Base-by-base conservation (phyloP, 1,284 basidiomycete genomes). In the Phylloboletellus chloephorus region DNA sequence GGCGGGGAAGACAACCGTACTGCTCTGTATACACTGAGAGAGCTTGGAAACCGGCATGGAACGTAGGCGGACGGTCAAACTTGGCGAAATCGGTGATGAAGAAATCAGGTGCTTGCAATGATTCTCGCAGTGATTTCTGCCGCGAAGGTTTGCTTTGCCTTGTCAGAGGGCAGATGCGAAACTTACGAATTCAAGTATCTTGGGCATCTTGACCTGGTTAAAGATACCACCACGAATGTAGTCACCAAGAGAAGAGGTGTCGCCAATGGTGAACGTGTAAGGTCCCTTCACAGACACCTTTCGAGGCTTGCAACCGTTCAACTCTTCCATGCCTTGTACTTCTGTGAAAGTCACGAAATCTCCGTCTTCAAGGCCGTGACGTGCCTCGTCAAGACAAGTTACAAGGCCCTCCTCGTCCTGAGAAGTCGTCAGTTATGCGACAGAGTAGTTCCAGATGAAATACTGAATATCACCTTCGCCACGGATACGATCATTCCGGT, bases 191-290 rank as follows among this genome's bases (percentile, higher is more conserved):
- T 90, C 79, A 41, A 98, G 72, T 47, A 91, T 77, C 71, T 96
- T 97, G 16, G 96, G 96, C 92, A 96, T 94, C 73, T 98, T 99
- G 57, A 98, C 92, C 67, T 99, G 96, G 12, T 90, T 94, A 64
- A 98, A 99, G 52, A 95, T 87, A 37, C 96, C 96, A 22, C 94
- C 96, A 22, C 79, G 68, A 57, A 84, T 81, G 71, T 98, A 98
- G 34, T 81, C 74, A 38, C 84, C 74, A 13, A 94, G 62, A 24
- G 74, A 74, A 17, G 80, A 78, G 2, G 92, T 96, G 62, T 96
- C 88, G 4, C 93, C 94, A 41, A 98, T 94, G 6, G 85, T 72
- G 66, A 98, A 98, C 1, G 93, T 96, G 62, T 97, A 98, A 0
- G 93, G 94, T 3, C 93, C 96, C 63, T 97, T 98, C 52, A 97